Base-by-base conservation (phyloP, 495 filamentous ascomycete genomes). In the Tuber magnatum region DNA sequence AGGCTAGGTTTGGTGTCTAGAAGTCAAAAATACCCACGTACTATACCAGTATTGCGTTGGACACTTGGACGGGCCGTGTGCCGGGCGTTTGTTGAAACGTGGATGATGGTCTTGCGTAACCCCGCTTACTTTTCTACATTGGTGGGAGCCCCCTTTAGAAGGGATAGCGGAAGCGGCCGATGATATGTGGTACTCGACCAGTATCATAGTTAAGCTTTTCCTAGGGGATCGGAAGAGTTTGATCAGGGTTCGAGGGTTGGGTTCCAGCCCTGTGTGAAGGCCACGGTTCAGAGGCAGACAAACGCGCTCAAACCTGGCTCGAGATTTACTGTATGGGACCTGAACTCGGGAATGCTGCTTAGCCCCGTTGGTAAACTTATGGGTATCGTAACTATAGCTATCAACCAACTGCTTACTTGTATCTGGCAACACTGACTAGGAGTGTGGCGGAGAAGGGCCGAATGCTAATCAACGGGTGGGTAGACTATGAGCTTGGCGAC, bases 121-220 rank as follows among this genome's bases (percentile, higher is more conserved):
- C 51, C 56, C 56, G n/a, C 56, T 65, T 32, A 65, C 56, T 65
- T 32, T 65, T 32, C n/a, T 6, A 28, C 48, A 56, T n/a, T 65
- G 28, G 12, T 18, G 56, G n/a, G 56, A 7, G 20, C 7, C 12
- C 10, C 12, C 56, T 32, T 5, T n/a, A 32, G 56, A 32, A 16
- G n/a, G 1, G 28, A 32, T 18, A 65, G 28, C 12, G 28, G 28
- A 24, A 10, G 56, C 3, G n/a, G 32, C 10, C 56, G 32, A 32
- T n/a, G n/a, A 7, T 32, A 28, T 65, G 56, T 65, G 6, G 16
- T 65, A 12, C 10, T 5, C 7, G 39, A 40, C 22, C n/a, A n/a
- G n/a, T n/a, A n/a, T n/a, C n/a, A n/a, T 65, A 65, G 56, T n/a
- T 65, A 65, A 65, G 56, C n/a, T 65, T 65, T 65, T 18, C 28